These are phyloP conservation scores for Tolypocladium cylindrosporum DNA, from an alignment of 2,329 filamentous ascomycete genomes.

Conservation along the genomic window DNA sequence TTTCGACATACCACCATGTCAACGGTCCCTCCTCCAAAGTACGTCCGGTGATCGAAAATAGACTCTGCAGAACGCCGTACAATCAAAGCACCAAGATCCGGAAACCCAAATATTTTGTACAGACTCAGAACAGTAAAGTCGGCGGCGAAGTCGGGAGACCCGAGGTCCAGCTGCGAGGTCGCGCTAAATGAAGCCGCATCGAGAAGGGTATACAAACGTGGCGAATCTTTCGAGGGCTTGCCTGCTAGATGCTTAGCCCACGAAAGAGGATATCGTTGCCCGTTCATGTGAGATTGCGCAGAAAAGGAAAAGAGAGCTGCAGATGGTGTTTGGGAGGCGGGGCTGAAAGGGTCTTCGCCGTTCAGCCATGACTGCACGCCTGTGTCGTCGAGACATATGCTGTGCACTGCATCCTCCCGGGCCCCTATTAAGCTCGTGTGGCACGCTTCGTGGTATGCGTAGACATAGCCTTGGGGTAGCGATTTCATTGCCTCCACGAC, in stretches of 20 bases:
- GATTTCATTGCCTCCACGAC: constrained; percentile 69
- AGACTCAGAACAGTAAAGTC: constrained; percentile 85
- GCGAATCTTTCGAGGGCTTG: constrained; percentile 5
- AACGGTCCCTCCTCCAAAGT: constrained; percentile 92
- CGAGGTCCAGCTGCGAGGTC: constrained; percentile 66
- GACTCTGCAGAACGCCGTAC: constrained; percentile 61
- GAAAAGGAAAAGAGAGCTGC: constrained; percentile 64
- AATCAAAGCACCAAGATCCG: constrained; percentile 77
- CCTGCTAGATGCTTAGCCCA: constrained; percentile 50
- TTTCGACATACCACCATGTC: constrained; percentile 75
- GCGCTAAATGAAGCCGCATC: constrained; percentile 77
- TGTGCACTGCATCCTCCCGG: constrained; percentile 57
- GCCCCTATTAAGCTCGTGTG: constrained; percentile 84
- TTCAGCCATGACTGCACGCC: constrained; percentile 58
- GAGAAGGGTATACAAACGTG: constrained; percentile 55
- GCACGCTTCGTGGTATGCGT: constrained; percentile 71
- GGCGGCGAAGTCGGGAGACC: constrained; percentile 49
- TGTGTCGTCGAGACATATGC: constrained; percentile 55
- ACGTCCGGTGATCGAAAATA: constrained; percentile 57
- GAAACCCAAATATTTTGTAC: constrained; percentile 98
- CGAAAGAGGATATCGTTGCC: constrained; percentile 58
- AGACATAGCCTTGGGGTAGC: constrained; percentile 61
- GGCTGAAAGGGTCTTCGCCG: constrained; percentile 20
- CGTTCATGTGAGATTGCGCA: constrained; percentile 90
- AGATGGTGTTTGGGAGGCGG: constrained; percentile 10